These are phyloP conservation scores for Cystofilobasidium ferigula DNA, from an alignment of 768 basidiomycete species.

Conservation along the genomic window DNA sequence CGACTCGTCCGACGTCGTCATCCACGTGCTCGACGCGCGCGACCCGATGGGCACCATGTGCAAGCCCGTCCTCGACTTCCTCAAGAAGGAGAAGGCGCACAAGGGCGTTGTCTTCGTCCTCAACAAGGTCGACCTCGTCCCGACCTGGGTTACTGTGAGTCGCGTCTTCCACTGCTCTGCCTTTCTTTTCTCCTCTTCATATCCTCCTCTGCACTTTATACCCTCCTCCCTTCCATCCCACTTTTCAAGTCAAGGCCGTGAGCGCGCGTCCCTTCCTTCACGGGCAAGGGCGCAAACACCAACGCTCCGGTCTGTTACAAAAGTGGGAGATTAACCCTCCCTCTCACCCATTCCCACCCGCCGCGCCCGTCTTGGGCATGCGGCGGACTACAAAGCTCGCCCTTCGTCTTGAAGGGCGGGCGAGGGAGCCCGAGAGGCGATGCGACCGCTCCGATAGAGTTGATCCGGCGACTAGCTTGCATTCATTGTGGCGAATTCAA, in stretches of 20 bases:
- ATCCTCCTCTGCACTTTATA: conserved; percentile 6
- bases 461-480: conserved; percentile 27
- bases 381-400: conserved; percentile 30
- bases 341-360: conserved; percentile 33
- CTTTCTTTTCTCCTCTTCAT: conserved; percentile 12
- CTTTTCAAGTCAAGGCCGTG: conserved; percentile 42
- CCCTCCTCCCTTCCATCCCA: background rate
- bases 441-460: conserved; percentile 31
- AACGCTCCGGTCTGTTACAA: conserved; percentile 42
- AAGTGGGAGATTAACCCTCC: conserved; percentile 44
- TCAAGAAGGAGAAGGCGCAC: conserved; percentile 91
- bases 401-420: conserved; percentile 36
- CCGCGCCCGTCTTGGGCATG: conserved; percentile 23
- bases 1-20: conserved; percentile 91
- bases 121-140: conserved; percentile 97
- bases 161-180: background rate
- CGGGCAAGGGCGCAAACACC: background rate
- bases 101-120: conserved; percentile 94
- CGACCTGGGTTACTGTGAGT: conserved; percentile 95
- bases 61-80: conserved; percentile 80
- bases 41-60: conserved; percentile 94
- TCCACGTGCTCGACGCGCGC: conserved; percentile 89
- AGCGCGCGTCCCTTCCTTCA: conserved; percentile 27
- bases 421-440: conserved; percentile 35
- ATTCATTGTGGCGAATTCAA: conserved; percentile 3